These are phyloP conservation scores for Suillus alpinus DNA, from an alignment of 768 basidiomycete genomes.

Conservation along the genomic window DNA sequence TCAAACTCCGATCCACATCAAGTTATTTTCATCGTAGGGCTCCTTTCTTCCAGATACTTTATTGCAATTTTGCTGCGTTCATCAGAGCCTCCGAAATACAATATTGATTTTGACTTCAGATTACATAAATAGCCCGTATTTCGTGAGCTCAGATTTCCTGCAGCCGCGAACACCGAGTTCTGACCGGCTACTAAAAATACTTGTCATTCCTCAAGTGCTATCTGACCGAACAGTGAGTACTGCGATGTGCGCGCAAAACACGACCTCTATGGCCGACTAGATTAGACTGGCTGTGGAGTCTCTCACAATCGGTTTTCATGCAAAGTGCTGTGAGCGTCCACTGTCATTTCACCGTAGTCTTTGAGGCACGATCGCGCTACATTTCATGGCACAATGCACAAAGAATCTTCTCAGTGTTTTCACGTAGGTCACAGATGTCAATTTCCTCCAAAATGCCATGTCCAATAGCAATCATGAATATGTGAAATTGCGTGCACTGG, in stretches of 20 bases:
- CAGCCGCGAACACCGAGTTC: neutral
- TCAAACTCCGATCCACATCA: neutral
- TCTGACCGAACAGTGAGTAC: neutral
- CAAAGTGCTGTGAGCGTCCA: neutral
- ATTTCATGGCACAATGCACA: neutral
- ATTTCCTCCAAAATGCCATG: neutral
- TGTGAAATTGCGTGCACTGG: neutral
- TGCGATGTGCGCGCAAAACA: neutral
- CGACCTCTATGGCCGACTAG: neutral
- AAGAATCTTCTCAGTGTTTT: neutral
- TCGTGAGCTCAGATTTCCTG: neutral
- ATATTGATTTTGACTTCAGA: neutral
- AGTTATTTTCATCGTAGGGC: neutral
- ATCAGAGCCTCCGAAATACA: neutral
- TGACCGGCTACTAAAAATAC: neutral
- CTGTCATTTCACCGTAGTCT: no score
- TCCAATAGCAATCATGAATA: neutral
- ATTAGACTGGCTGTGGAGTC: neutral
- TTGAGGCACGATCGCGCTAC: neutral
- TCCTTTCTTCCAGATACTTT: neutral
- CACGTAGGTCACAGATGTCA: neutral
- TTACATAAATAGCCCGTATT: neutral
- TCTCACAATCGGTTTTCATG: neutral
- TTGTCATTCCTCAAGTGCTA: neutral
- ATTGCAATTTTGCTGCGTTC: no score